phyloP scores from a whole-genome alignment of 2,329 filamentous ascomycete species.

The Ophiocordyceps robertsii region DNA sequence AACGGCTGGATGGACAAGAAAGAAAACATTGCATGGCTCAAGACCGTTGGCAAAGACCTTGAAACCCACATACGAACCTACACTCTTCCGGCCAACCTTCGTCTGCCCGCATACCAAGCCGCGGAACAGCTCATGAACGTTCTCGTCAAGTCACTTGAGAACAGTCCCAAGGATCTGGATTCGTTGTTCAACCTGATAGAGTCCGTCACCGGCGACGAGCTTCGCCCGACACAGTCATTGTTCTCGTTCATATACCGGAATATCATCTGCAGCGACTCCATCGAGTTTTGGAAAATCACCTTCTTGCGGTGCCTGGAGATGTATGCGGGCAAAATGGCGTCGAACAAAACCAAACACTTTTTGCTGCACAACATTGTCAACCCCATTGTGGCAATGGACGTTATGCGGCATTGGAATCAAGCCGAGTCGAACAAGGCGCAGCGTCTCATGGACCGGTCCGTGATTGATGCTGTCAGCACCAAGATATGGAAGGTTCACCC shows the following conservation, averaged over 20 bases:
- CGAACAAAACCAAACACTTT: slow-evolving; percentile 88
- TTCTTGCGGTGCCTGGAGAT: slow-evolving; percentile 78
- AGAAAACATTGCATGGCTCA: slow-evolving; percentile 46
- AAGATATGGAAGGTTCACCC: slow-evolving; percentile 90
- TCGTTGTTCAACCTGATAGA: slow-evolving; percentile 77
- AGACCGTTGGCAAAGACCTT: slow-evolving; percentile 60
- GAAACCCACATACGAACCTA: slow-evolving; percentile 61
- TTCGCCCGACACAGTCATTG: slow-evolving; percentile 64
- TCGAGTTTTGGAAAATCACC: slow-evolving; percentile 74
- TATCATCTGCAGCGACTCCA: slow-evolving; percentile 71
- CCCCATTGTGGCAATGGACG: slow-evolving; percentile 91
- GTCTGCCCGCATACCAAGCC: slow-evolving; percentile 78
- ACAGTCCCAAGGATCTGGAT: slow-evolving; percentile 65
- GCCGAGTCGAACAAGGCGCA: slow-evolving; percentile 42
- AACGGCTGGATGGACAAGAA: slow-evolving; percentile 60
- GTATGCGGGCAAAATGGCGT: slow-evolving; percentile 64
- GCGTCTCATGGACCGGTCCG: slow-evolving; percentile 68
- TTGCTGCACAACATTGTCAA: slow-evolving; percentile 86
- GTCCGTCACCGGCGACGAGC: slow-evolving; percentile 66
- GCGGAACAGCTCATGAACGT: slow-evolving; percentile 79
- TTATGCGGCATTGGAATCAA: slow-evolving; percentile 67
- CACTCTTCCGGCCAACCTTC: slow-evolving; percentile 55
- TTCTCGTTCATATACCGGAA: slow-evolving; percentile 73
- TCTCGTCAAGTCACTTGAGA: slow-evolving; percentile 65
- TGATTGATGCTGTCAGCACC: slow-evolving; percentile 82